Conservation (phyloP, 805 yeast genomes). For the Kregervanrija delftensis region DNA sequence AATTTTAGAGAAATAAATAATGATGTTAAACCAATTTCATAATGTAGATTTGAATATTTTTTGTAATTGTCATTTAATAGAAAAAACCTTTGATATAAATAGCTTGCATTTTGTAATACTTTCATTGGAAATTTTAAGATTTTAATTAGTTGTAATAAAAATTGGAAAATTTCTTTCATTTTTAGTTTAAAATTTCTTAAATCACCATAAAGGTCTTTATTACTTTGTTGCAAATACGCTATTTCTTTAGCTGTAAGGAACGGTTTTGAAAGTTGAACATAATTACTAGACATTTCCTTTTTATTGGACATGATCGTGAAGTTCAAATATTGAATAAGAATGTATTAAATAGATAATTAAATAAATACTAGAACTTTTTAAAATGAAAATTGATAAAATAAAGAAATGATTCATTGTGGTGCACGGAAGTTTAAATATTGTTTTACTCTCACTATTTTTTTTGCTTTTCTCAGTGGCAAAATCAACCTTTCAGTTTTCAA, state of each 20-base stretch:
- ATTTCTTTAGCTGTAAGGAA: conserved; percentile 25
- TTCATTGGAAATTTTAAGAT: conserved; percentile 60
- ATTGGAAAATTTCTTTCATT: conserved; percentile 40
- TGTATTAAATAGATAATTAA: no score
- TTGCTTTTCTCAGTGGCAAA: no score
- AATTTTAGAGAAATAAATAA: conserved; percentile 67
- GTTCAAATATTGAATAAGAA: no score
- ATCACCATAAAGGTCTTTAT: conserved; percentile 15
- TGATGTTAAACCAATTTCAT: conserved; percentile 62
- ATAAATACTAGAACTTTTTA: no score
- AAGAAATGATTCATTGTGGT: no score
- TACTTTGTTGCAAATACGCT: conserved; percentile 12
- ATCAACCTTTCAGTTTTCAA: no score
- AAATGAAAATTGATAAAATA: no score
- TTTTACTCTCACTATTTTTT: no score
- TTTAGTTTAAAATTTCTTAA: conserved; percentile 17
- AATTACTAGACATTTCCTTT: conserved; percentile 1
- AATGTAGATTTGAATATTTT: conserved; percentile 35
- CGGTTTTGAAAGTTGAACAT: conserved; percentile 30
- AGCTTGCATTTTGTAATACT: conserved; percentile 64
- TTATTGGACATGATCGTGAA: neutral
- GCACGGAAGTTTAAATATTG: no score
- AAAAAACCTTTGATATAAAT: conserved; percentile 64
- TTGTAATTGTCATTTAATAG: conserved; percentile 54
- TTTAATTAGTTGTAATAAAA: conserved; percentile 45